Evolutionary conservation across 139 green algal genomes (phyloP), one percentile per base, ranked within the genome.

Genomic region (Tetradesmus obliquus): DNA sequence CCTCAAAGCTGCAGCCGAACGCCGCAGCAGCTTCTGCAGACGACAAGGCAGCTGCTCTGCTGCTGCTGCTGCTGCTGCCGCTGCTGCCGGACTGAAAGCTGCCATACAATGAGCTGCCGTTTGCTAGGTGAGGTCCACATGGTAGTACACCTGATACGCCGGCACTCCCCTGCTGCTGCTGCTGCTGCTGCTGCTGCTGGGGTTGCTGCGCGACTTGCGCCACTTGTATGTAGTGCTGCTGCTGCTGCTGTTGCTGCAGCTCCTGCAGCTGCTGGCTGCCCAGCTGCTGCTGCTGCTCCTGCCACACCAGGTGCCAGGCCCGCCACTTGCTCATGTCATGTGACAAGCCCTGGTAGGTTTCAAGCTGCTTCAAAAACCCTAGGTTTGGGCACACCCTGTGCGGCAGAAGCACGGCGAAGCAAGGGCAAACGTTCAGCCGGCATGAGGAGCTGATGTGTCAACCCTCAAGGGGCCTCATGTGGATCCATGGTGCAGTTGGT

Each of bases 301-400:
- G 32, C 86, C 86, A 90, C n/a, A 90, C 86, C 3, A 72, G 82
- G 3, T 79, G 74, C 90, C 90, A 93, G 9, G 74, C 84, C 3
- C 74, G 13, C 90, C 90, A 93, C 32, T 76, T 80, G 19, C 7
- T 74, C 55, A 88, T 72, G 86, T 95, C 92, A 82, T 80, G 90
- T 45, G 87, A 88, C 22, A 93, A 19, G 6, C 80, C 62, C 22
- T 88, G 87, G 55, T 92, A 94, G 3, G 85, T 83, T 60, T 74
- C 83, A 51, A 95, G 92, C 92, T 95, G 93, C 88, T 93, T 84
- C 60, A 84, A 4, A 87, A 95, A 95, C 17, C 93, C 93, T 8
- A 13, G 5, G 86, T 95, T 95, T 81, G 93, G 82, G n/a, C 55
- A 71, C 15, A 87, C 82, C 82, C 82, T 87, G 55, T 10, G 74